These are phyloP conservation scores for Tylopilus intermedius DNA, from an alignment of 768 basidiomycete genomes.

Conservation along the genomic window DNA sequence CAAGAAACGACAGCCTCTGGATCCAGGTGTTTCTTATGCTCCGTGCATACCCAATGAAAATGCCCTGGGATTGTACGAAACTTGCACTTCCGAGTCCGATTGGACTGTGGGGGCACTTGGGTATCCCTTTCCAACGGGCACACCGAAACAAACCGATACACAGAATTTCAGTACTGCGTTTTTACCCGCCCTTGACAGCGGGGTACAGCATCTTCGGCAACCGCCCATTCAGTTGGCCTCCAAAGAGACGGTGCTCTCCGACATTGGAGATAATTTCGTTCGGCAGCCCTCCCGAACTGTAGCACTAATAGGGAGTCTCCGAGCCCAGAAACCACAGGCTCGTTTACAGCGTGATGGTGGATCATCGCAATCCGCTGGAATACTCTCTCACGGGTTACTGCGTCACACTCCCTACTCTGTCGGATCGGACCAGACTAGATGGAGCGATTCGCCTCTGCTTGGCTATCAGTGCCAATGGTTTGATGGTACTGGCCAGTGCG, in stretches of 20 bases:
- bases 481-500: background rate
- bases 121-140: background rate
- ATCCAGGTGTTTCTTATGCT: background rate
- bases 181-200: background rate
- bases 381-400: background rate
- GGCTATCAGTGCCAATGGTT: slow-evolving; percentile 13
- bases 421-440: background rate
- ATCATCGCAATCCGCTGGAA: background rate
- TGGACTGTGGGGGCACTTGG: background rate
- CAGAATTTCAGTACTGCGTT: background rate
- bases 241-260: background rate
- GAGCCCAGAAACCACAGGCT: background rate
- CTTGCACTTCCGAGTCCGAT: background rate
- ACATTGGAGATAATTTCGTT: background rate
- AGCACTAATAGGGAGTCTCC: background rate
- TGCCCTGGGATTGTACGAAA: background rate
- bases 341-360: background rate
- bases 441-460: background rate
- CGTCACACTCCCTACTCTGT: slow-evolving; percentile 8
- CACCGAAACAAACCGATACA: background rate
- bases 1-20: background rate
- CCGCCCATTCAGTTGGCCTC: too few relatives aligned
- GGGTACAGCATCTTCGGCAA: background rate
- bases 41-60: background rate
- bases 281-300: background rate